A percentile compares a stretch with the other conserved stretches of the same genome.
phyloP scores from a whole-genome alignment of 2,329 filamentous ascomycete genomes.

The Pseudogymnoascus sp. region DNA sequence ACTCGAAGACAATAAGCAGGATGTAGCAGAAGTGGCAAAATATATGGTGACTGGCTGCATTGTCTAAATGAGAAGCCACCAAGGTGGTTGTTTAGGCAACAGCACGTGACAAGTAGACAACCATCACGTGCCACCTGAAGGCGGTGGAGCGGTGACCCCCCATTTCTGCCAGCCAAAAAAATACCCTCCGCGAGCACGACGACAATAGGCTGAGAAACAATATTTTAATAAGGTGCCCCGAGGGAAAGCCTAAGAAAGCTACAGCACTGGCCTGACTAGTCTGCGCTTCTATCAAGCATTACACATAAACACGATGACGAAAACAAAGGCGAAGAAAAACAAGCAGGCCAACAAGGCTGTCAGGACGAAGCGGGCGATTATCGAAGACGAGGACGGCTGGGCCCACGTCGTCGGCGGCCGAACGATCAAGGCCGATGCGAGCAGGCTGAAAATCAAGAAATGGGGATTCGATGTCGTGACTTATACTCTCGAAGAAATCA shows the following conservation, averaged over 20 bases:
- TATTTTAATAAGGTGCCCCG: background rate
- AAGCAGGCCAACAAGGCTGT: conserved; percentile 14
- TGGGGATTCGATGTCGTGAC: background rate
- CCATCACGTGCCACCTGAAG: background rate
- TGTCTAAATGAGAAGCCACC: too few species aligned
- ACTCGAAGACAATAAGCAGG: too few species aligned
- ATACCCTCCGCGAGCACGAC: background rate
- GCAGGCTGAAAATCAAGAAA: background rate
- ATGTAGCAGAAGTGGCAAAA: too few species aligned
- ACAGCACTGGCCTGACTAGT: background rate
- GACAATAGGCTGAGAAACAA: background rate
- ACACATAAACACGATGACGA: background rate
- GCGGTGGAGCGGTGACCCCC: conserved; percentile 7
- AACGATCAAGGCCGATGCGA: background rate
- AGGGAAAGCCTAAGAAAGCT: background rate
- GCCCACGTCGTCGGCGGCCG: conserved; percentile 26
- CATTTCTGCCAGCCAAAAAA: conserved; percentile 6
- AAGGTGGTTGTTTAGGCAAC: too few species aligned
- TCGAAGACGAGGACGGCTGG: conserved; percentile 29
- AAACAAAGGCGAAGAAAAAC: background rate
- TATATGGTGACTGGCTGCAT: too few species aligned
- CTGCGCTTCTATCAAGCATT: background rate
- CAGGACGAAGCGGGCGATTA: conserved; percentile 25
- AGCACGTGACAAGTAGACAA: too few species aligned
- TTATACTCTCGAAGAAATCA: conserved; percentile 24